These are phyloP conservation scores for Dianthus caryophyllus DNA, from an alignment of 148 eudicot species.

Conservation along the genomic window DNA sequence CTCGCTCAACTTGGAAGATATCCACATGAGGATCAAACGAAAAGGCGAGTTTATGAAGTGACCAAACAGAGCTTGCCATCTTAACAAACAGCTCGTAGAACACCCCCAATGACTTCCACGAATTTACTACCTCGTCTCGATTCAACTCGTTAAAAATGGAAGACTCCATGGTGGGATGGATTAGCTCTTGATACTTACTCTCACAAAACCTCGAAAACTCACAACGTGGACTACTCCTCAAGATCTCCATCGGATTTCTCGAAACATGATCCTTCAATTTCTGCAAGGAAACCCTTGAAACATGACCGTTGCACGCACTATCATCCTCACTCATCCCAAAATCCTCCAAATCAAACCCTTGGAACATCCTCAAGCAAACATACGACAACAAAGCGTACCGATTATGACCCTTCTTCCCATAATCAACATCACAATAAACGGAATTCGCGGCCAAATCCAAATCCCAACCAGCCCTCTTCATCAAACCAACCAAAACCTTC, in stretches of 20 bases:
- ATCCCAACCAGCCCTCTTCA: slow-evolving; percentile 80
- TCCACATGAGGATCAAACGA: slow-evolving; percentile 60
- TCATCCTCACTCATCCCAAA: slow-evolving; percentile 44
- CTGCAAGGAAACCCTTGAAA: slow-evolving; percentile 27
- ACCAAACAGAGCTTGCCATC: slow-evolving; percentile 89
- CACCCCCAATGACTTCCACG: slow-evolving; percentile 72
- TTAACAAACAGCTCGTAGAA: slow-evolving; percentile 75
- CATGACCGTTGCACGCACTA: slow-evolving; percentile 22
- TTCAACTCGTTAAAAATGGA: slow-evolving; percentile 65
- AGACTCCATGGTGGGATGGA: slow-evolving; percentile 83
- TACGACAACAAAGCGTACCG: slow-evolving; percentile 75
- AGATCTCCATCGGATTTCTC: slow-evolving; percentile 57
- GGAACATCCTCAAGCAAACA: slow-evolving; percentile 70
- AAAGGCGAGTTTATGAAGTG: slow-evolving; percentile 75
- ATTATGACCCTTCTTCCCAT: slow-evolving; percentile 59
- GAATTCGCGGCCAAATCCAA: slow-evolving; percentile 73
- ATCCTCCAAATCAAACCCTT: slow-evolving; percentile 54
- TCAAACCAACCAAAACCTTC: slow-evolving; percentile 68
- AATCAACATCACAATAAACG: slow-evolving; percentile 47
- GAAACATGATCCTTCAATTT: slow-evolving; percentile 61
- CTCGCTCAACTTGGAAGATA: slow-evolving; percentile 80
- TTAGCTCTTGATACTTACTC: slow-evolving; percentile 67
- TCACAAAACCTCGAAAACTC: slow-evolving; percentile 76
- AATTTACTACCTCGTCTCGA: slow-evolving; percentile 47
- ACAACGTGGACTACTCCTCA: slow-evolving; percentile 50